Percentiles rank a stretch among this genome's conserved stretches.
phyloP scores from a whole-genome alignment of 2,329 filamentous ascomycete species.

The Trichophyton simii region DNA sequence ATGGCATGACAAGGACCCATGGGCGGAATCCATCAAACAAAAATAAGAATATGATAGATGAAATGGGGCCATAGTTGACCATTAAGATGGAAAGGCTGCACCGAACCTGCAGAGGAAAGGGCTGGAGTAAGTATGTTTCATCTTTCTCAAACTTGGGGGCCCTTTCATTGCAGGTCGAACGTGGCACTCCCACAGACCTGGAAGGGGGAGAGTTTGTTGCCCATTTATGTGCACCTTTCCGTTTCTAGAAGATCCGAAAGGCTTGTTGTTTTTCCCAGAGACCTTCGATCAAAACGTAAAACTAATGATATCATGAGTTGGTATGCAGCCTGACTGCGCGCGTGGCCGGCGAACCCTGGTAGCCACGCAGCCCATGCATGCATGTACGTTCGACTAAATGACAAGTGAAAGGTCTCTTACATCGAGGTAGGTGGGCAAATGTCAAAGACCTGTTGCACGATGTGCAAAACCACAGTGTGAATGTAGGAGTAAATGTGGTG shows the following conservation, averaged over 20 bases:
- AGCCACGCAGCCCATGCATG: background rate
- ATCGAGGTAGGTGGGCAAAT: background rate
- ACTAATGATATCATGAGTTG: background rate
- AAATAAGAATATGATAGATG: background rate
- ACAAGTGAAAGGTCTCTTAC: background rate
- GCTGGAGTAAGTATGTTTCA: background rate
- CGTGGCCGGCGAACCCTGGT: background rate
- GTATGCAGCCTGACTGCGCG: background rate
- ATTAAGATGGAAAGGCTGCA: background rate
- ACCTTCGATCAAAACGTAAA: background rate
- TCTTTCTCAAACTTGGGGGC: background rate
- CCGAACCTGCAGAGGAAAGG: background rate
- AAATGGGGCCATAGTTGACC: background rate
- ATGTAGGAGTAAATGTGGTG: background rate
- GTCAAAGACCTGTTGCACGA: background rate
- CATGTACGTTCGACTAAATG: background rate
- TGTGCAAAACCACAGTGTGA: background rate
- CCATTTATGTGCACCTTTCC: background rate
- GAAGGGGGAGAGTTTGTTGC: background rate
- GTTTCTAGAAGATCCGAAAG: background rate
- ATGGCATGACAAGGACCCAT: background rate
- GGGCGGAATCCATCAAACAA: background rate
- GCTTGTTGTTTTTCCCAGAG: background rate
- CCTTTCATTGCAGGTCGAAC: background rate
- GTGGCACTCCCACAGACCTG: background rate